Conservation (phyloP, 192 early-diverging fungal species). For the Gamsiella multidivaricata region DNA sequence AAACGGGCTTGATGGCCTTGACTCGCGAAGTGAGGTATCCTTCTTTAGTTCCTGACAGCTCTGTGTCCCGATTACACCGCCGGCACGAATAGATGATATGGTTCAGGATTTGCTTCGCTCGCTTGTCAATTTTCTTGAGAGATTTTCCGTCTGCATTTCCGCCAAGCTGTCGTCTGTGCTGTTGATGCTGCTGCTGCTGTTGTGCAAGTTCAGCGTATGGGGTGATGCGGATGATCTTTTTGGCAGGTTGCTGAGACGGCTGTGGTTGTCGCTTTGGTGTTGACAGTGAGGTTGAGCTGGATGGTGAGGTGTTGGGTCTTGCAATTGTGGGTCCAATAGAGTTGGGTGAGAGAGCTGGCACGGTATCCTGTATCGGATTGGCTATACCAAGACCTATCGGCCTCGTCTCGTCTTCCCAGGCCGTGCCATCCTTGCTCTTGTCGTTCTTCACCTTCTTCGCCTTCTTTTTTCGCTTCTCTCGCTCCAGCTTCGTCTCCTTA, state of each 20-base stretch:
- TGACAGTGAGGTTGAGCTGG: not conserved
- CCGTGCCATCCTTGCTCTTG: not conserved
- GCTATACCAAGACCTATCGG: no score
- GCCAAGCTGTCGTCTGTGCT: not conserved
- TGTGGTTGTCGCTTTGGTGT: not conserved
- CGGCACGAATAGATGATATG: slow-evolving; percentile 52
- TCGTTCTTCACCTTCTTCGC: slow-evolving; percentile 21
- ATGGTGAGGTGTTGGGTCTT: not conserved
- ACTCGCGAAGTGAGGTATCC: slow-evolving; percentile 14
- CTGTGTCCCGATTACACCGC: slow-evolving; percentile 45
- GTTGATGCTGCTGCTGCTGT: slow-evolving; percentile 21
- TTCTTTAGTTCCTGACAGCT: slow-evolving; percentile 46
- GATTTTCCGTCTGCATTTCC: not conserved
- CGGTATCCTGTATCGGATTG: no score
- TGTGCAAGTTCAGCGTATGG: slow-evolving; percentile 17
- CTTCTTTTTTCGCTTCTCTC: slow-evolving; percentile 29
- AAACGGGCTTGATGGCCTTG: slow-evolving; percentile 27
- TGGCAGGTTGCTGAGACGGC: not conserved
- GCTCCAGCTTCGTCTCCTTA: slow-evolving; percentile 19
- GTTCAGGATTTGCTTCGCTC: slow-evolving; percentile 37
- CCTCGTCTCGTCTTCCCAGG: no score
- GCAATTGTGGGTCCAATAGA: no score
- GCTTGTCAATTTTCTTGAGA: slow-evolving; percentile 23
- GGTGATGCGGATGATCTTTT: slow-evolving; percentile 33
- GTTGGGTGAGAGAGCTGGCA: no score